Conservation (phyloP, 2,329 filamentous ascomycete genomes). For the Fusarium hainanense region DNA sequence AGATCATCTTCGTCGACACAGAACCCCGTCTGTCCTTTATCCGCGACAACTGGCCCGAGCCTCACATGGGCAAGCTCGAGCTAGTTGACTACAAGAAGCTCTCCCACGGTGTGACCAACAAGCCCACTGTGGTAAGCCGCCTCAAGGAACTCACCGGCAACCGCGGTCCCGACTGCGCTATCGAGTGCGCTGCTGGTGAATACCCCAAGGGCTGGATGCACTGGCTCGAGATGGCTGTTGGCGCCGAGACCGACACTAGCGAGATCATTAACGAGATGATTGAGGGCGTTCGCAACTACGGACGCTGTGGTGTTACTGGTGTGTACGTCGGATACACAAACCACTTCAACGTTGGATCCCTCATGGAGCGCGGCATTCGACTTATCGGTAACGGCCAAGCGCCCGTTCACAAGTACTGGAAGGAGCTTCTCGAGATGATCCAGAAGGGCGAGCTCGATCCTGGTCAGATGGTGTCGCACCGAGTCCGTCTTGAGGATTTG, state of each 20-base stretch:
- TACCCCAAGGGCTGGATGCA: conserved; percentile 72
- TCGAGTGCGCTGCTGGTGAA: conserved; percentile 74
- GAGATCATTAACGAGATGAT: conserved; percentile 86
- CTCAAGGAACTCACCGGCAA: conserved; percentile 79
- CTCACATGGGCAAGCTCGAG: conserved; percentile 66
- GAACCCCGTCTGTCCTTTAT: conserved; percentile 77
- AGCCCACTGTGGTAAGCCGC: conserved; percentile 73
- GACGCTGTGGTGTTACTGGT: conserved; percentile 81
- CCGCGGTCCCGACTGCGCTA: conserved; percentile 77
- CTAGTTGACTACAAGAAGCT: conserved; percentile 74
- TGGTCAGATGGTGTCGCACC: conserved; percentile 83
- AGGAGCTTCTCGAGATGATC: conserved; percentile 76
- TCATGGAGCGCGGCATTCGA: conserved; percentile 89
- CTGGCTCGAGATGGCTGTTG: conserved; percentile 67
- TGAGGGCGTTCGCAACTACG: conserved; percentile 75
- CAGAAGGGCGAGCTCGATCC: conserved; percentile 77
- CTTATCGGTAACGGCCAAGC: conserved; percentile 75
- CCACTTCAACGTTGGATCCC: conserved; percentile 78
- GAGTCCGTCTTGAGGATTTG: conserved; percentile 78
- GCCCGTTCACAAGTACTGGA: conserved; percentile 87
- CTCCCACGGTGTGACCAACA: conserved; percentile 66
- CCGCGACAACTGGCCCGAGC: conserved; percentile 66
- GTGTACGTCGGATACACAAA: conserved; percentile 68
- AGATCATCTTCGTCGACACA: conserved; percentile 83
- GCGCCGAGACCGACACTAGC: conserved; percentile 85